These are phyloP conservation scores for Candida endomychidarum DNA, from an alignment of 805 yeast genomes.

Conservation along the genomic window DNA sequence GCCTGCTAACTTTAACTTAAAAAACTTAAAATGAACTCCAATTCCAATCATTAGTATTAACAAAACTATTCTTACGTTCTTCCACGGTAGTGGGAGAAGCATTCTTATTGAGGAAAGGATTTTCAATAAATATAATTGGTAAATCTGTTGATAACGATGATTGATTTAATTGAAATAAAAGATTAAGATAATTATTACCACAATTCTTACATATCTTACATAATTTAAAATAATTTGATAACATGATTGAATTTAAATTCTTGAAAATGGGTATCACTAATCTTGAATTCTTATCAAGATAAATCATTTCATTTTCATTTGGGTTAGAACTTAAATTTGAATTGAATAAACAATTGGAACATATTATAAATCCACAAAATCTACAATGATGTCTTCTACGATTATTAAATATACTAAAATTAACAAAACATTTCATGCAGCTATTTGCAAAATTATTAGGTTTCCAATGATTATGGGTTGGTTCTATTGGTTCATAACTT, in stretches of 20 bases:
- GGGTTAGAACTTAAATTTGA: conserved; percentile 3
- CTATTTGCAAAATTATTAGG: conserved; percentile 40
- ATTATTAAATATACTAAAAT: conserved; percentile 32
- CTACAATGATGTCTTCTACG: conserved; percentile 50
- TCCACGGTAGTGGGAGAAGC: conserved; percentile 2
- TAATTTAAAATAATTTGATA: conserved; percentile 19
- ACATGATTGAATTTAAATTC: conserved; percentile 17
- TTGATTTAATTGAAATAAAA: conserved; percentile 16
- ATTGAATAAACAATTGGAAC: conserved; percentile 32
- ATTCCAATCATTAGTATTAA: conserved; percentile 43
- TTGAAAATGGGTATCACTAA: conserved; percentile 37
- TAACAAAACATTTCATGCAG: conserved; percentile 44
- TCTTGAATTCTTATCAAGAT: conserved; percentile 28
- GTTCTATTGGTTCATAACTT: conserved; percentile 31
- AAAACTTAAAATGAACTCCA: conserved; percentile 52
- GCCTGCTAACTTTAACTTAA: conserved; percentile 14
- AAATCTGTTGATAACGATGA: conserved; percentile 10
- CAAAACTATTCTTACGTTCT: conserved; percentile 21
- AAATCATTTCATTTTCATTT: conserved; percentile 13
- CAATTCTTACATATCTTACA: conserved; percentile 36
- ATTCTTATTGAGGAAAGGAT: conserved; percentile 22
- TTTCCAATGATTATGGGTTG: conserved; percentile 55
- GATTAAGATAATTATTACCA: conserved; percentile 23
- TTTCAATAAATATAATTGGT: conserved; percentile 29
- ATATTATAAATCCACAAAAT: conserved; percentile 50